A percentile compares a stretch with the other conserved stretches of the same genome.
phyloP scores from a whole-genome alignment of 306 rosid genomes.

The Casuarina cunninghamiana region DNA sequence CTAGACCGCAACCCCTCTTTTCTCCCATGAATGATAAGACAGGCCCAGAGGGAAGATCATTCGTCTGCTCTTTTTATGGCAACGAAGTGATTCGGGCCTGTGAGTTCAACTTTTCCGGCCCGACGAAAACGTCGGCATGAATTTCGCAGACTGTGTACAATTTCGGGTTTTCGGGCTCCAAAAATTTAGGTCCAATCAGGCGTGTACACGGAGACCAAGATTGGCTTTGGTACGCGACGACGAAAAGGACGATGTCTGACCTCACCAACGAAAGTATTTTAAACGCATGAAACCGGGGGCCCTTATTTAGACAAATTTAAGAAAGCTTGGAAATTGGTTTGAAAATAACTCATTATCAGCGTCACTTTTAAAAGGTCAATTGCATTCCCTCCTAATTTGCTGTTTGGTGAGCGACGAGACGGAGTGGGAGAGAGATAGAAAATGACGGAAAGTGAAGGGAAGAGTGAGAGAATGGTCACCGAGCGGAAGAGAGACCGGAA shows the following conservation, averaged over 20 bases:
- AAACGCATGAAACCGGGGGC: not conserved
- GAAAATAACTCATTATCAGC: conserved; percentile 1
- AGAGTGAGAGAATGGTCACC: conserved; percentile 51
- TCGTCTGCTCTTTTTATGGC: too few species aligned
- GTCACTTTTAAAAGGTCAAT: conserved; percentile 16
- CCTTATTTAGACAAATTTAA: not conserved
- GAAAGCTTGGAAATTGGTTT: not conserved
- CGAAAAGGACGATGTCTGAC: not conserved
- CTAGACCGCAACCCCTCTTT: too few species aligned
- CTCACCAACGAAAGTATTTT: not conserved
- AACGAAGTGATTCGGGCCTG: too few species aligned
- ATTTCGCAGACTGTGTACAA: not conserved
- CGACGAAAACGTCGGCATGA: too few species aligned
- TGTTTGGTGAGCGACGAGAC: conserved; percentile 34
- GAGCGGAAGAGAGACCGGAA: conserved; percentile 41
- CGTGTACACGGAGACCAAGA: not conserved
- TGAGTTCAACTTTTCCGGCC: too few species aligned
- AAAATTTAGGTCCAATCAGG: too few species aligned
- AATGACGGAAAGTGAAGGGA: conserved; percentile 59
- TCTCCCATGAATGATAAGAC: too few species aligned
- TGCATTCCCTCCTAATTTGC: conserved; percentile 52
- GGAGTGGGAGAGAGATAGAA: conserved; percentile 19
- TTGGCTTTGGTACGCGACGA: not conserved
- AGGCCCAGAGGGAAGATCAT: too few species aligned
- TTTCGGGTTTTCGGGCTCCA: too few species aligned